A percentile compares a stretch with the other conserved stretches of the same genome.
phyloP scores from a whole-genome alignment of 495 filamentous ascomycete species.

The Apiosordaria backusii region DNA sequence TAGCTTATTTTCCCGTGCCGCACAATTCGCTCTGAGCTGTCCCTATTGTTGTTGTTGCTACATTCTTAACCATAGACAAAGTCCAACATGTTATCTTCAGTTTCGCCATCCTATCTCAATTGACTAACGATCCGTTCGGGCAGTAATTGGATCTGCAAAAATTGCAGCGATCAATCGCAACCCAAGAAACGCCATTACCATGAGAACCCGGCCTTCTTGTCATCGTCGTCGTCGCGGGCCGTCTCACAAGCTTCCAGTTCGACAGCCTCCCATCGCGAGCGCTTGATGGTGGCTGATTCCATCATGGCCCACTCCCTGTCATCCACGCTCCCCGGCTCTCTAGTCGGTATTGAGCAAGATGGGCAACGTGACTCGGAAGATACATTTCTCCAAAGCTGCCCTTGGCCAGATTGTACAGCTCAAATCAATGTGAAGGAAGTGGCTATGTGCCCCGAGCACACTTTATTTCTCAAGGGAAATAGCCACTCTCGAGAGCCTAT shows the following conservation, averaged over 20 bases:
- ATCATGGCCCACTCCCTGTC: not conserved
- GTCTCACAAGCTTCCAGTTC: conserved; percentile 10
- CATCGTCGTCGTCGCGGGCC: conserved; percentile 15
- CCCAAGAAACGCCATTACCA: conserved; percentile 12
- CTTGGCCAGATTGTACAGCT: not conserved
- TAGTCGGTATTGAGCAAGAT: not conserved
- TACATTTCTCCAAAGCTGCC: too few relatives aligned
- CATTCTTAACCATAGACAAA: not conserved
- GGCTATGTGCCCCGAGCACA: not conserved
- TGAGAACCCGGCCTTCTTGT: conserved; percentile 14
- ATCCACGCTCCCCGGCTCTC: not conserved
- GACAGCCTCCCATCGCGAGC: not conserved
- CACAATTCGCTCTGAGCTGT: conserved; percentile 4
- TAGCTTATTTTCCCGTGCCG: conserved; percentile 10
- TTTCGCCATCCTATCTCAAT: not conserved
- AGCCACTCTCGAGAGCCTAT: not conserved
- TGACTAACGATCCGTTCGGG: not conserved
- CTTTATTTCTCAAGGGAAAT: not conserved
- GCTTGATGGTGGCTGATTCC: not conserved
- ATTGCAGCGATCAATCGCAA: conserved; percentile 13
- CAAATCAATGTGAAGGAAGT: not conserved
- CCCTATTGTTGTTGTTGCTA: not conserved
- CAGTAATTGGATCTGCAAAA: conserved; percentile 22
- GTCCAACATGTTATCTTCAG: not conserved
- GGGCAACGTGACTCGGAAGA: not conserved